Percentiles rank a stretch among this genome's conserved stretches.
Evolutionary conservation across 345 rosid genomes (phyloP).

Genomic region (Sapria himalayana): DNA sequence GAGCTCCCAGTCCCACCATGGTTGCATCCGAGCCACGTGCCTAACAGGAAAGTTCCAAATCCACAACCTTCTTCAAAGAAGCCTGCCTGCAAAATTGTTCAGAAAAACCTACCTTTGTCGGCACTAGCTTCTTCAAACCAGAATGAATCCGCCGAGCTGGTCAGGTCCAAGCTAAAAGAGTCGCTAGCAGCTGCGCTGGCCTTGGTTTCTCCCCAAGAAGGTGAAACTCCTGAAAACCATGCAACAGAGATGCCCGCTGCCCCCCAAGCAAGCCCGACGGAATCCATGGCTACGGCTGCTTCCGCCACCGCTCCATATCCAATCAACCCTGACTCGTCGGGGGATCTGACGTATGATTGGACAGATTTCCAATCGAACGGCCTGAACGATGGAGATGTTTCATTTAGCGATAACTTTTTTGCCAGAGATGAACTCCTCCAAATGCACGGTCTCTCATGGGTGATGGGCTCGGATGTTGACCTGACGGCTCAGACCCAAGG

Average conservation of each 20-base stretch:
- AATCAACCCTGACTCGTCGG: constrained; percentile 10
- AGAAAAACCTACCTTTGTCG: constrained; percentile 26
- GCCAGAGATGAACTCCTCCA: constrained; percentile 79
- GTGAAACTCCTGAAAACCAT: constrained; percentile 19
- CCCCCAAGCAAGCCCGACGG: constrained; percentile 10
- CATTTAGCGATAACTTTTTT: constrained; percentile 52
- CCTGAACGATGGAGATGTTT: constrained; percentile 34
- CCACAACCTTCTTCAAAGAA: constrained; percentile 17
- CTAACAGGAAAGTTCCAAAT: constrained; percentile 14
- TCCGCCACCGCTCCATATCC: constrained; percentile 8
- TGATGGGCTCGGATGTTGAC: constrained; percentile 28
- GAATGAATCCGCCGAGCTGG: constrained; percentile 32
- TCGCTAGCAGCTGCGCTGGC: constrained; percentile 64
- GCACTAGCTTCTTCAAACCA: constrained; percentile 18
- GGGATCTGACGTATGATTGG: constrained; percentile 12
- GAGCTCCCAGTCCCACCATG: constrained; percentile 75
- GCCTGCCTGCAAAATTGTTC: constrained; percentile 17
- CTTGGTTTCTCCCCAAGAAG: constrained; percentile 27
- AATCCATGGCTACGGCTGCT: constrained; percentile 7
- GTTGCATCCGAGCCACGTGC: constrained; percentile 31
- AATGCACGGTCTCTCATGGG: constrained; percentile 91
- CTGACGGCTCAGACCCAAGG: constrained; percentile 8
- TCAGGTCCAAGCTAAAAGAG: constrained; percentile 70
- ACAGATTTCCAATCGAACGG: constrained; percentile 20
- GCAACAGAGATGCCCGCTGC: constrained; percentile 9